A percentile compares a stretch with the other conserved stretches of the same genome.
Conservation (phyloP, 345 rosid species). For the Lepidium aucheri region DNA sequence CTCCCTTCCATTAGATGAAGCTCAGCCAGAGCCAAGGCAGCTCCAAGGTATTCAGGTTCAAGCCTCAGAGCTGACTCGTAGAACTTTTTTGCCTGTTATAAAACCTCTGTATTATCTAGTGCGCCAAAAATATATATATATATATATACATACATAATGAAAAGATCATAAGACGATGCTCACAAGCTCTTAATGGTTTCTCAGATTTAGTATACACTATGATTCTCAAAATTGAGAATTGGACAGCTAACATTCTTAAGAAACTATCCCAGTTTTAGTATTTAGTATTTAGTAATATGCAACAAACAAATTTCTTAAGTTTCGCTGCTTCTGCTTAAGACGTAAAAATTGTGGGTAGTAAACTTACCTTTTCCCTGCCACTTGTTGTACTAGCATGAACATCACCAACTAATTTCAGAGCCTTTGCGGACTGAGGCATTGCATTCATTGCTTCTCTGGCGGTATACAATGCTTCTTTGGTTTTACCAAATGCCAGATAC, state of each 20-base stretch:
- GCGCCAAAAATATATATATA: background rate
- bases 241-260: background rate
- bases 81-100: conserved; percentile 81
- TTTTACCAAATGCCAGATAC: conserved; percentile 77
- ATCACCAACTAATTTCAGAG: conserved; percentile 93
- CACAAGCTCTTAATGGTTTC: background rate
- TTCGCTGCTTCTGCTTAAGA: background rate
- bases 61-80: conserved; percentile 92
- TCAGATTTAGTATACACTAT: background rate
- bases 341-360: background rate
- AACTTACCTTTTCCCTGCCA: conserved; percentile 92
- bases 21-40: conserved; percentile 94
- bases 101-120: background rate
- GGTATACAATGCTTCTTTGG: conserved; percentile 86
- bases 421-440: conserved; percentile 98
- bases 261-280: background rate
- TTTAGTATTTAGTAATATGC: background rate
- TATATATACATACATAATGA: background rate
- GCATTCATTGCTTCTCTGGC: conserved; percentile 99
- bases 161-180: background rate
- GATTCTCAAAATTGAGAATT: background rate
- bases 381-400: conserved; percentile 80
- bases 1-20: conserved; percentile 88
- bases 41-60: conserved; percentile 95
- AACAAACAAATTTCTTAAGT: background rate